Percentiles rank a stretch among this genome's conserved stretches.
Evolutionary conservation across 1,284 basidiomycete genomes (phyloP).

Genomic region (Spongispora temasekensis): DNA sequence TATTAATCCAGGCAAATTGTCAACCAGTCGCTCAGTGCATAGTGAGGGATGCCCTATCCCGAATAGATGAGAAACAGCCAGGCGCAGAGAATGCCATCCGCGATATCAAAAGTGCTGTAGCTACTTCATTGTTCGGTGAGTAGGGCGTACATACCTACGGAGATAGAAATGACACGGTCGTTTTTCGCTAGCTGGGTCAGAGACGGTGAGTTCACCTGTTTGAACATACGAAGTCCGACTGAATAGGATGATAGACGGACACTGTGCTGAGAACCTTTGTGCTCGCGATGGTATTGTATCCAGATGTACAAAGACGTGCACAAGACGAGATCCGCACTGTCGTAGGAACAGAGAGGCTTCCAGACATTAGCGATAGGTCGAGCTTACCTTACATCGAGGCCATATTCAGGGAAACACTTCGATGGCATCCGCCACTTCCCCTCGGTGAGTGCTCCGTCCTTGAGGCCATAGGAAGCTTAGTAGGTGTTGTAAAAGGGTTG

Average conservation of each 20-base stretch:
- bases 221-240: neutral
- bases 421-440: slow-evolving; percentile 17
- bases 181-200: slow-evolving; percentile 6
- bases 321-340: slow-evolving; percentile 8
- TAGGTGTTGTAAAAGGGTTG: neutral
- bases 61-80: slow-evolving; percentile 6
- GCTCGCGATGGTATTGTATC: slow-evolving; percentile 12
- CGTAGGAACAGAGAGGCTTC: slow-evolving; percentile 13
- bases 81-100: neutral
- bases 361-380: neutral
- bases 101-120: neutral
- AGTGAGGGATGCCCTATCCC: slow-evolving; percentile 10
- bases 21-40: slow-evolving; percentile 7
- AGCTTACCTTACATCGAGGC: neutral
- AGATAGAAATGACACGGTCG: neutral
- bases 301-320: slow-evolving; percentile 12
- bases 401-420: neutral
- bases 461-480: neutral
- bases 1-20: neutral
- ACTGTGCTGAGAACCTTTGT: slow-evolving; percentile 7
- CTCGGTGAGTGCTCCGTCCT: slow-evolving; percentile 5
- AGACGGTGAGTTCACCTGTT: slow-evolving; percentile 4
- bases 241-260: slow-evolving; percentile 5
- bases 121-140: neutral
- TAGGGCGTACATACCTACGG: neutral